These are phyloP conservation scores for Calonectria henricotiae DNA, from an alignment of 2,329 filamentous ascomycete genomes.

Conservation along the genomic window DNA sequence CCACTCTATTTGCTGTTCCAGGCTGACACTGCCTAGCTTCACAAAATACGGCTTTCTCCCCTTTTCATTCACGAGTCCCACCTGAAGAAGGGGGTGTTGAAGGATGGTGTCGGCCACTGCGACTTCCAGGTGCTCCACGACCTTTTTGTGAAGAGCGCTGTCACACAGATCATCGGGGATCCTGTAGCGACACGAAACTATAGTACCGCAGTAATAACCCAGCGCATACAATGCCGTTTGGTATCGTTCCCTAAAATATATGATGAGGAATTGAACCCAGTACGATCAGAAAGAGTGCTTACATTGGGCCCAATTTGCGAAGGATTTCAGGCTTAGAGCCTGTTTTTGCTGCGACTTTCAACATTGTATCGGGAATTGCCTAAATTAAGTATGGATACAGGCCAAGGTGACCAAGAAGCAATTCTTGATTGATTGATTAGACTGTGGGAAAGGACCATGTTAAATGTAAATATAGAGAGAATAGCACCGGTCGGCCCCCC, in stretches of 20 bases:
- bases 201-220: constrained; percentile 27
- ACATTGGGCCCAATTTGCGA: constrained; percentile 31
- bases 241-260: constrained; percentile 22
- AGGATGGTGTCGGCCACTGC: constrained; percentile 31
- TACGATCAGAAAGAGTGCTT: background rate
- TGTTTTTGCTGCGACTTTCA: background rate
- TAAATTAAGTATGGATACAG: background rate
- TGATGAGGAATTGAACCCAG: background rate
- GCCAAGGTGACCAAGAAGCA: background rate
- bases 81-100: constrained; percentile 37
- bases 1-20: constrained; percentile 29
- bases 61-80: constrained; percentile 23
- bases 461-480: background rate
- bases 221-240: constrained; percentile 26
- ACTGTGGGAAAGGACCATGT: background rate
- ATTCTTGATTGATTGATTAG: background rate
- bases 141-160: background rate
- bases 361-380: background rate
- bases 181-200: constrained; percentile 24
- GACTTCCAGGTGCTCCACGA: constrained; percentile 21
- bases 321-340: constrained; percentile 25
- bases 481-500: background rate
- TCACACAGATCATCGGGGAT: constrained; percentile 21
- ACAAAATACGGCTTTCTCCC: constrained; percentile 19
- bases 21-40: constrained; percentile 17